Base-by-base conservation (phyloP, 1,284 basidiomycete species). In the Ustilago sp. region DNA sequence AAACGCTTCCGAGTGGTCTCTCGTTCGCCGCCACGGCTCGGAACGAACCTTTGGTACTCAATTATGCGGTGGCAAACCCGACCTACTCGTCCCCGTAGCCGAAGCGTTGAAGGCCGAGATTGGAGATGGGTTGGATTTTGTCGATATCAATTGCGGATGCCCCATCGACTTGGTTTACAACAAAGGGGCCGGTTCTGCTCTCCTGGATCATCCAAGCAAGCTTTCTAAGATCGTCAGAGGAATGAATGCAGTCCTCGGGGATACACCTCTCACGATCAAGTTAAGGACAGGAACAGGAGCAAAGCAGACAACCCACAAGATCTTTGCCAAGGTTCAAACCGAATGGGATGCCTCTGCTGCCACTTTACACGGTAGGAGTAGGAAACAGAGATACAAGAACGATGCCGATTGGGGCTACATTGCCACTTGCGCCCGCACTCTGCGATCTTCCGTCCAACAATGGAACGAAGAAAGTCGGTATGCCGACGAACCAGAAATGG, bases 101-200 rank as follows among this genome's bases (percentile, higher is more conserved):
- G 96, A 99, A 86, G 89, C 93, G 8, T 89, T 98, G 23, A 91
- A 89, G 1, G 90, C 89, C 68, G 92, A 94, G 81, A 65, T 83
- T 2, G 81, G 80, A 0, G 88, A 88, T 11, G 89, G 90, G 28
- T 87, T 96, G 34, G 94, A 97, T 84, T 97, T 96, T 83, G 93
- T 96, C 12, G 96, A 99, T 81, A 88, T 98, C 79, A 99, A 99
- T 85, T 94, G 94, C 86, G 96, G 96, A 4, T 98, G 96, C 86
- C 96, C 96, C 3, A 98, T 98, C 78, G 96, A 99, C 86, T 88
- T 99, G 53, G 93, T 99, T 1, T 98, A 95, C 88, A 93, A 93
- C 83, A 90, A 91, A 31, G 95, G 95, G 0, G 94, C 93, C 56
- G 95, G 95, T 0, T 94, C 92, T 71, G 95, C 86, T 91, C 93